Percentiles rank a stretch among this genome's conserved stretches.
phyloP scores from a whole-genome alignment of 208 protist species.

The Endotrypanum monterogeii region DNA sequence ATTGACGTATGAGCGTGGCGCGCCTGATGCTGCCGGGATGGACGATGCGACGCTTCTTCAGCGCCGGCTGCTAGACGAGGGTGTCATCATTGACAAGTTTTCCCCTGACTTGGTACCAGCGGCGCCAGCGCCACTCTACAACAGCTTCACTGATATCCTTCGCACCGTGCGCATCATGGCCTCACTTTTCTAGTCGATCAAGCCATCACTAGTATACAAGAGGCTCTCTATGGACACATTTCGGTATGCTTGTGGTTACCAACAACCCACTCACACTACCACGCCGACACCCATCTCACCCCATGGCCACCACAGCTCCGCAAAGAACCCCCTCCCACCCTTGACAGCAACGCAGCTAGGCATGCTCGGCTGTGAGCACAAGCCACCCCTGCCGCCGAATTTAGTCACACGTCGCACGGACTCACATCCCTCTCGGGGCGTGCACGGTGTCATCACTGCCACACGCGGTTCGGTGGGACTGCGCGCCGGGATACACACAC shows the following conservation, averaged over 20 bases:
- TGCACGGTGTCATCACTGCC: not conserved
- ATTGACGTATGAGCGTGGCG: slow-evolving; percentile 43
- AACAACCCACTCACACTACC: no score
- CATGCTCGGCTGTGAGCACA: no score
- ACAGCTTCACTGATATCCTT: slow-evolving; percentile 90
- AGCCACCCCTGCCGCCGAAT: not conserved
- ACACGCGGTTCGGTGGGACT: not conserved
- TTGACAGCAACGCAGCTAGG: not conserved
- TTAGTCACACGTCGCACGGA: not conserved
- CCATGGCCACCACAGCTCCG: no score
- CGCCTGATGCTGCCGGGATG: slow-evolving; percentile 24
- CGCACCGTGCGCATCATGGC: slow-evolving; percentile 55
- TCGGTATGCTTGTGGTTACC: no score
- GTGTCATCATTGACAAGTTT: slow-evolving; percentile 60
- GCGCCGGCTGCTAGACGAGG: slow-evolving; percentile 45
- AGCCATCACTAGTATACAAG: not conserved
- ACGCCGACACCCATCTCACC: no score
- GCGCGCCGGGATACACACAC: not conserved
- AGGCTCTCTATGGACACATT: no score
- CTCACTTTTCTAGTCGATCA: slow-evolving; percentile 33
- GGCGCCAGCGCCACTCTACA: slow-evolving; percentile 92
- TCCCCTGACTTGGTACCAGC: slow-evolving; percentile 74
- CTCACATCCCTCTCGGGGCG: not conserved
- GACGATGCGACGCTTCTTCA: slow-evolving; percentile 53
- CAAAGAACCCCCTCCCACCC: no score